Base-by-base conservation (phyloP, 2,329 filamentous ascomycete species). In the Aquanectria penicillioides region DNA sequence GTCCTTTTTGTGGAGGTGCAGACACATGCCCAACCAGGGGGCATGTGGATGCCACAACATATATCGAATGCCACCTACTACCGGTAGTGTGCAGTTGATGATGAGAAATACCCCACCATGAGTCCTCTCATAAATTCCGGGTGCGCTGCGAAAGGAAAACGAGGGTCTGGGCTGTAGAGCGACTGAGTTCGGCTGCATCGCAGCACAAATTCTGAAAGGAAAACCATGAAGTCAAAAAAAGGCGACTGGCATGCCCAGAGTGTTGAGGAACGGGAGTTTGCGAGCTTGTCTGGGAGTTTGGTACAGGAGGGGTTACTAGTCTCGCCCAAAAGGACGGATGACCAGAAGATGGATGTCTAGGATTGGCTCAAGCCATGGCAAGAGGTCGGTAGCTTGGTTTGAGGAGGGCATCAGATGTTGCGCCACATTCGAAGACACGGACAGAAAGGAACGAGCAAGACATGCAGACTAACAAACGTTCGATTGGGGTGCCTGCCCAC, bases 351-450 rank as follows among this genome's bases (percentile, higher is more conserved):
- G 31, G 17, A 37, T 38, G 54, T 22, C 25, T 25, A 23, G 53
- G 44, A 52, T 53, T 48, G 41, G 48, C 34, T 34, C 31, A 34
- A 47, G 41, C 17, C 20, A 28, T 43, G 17, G 28, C 47, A 15
- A 25, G 12, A 29, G 6, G 23, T 28, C 38, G 18, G 44, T 22
- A 58, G 28, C 41, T 43, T 58, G 34, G 18, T 34, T 47, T 15
- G 34, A 34, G 13, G 34, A 52, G 12, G 40, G 38, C 40, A 47
- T 57, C 47, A 23, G 33, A 52, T 57, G 40, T 56, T 56, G 48
- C 55, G 55, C 55, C 55, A 57, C 54, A 18, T 34, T 28, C 36
- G 8, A 18, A 46, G 34, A 29, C n/a, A 25, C 34, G 55, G 41
- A 38, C 22, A 48, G n/a, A 31, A 57, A 20, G 36, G 40, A 31